Evolutionary conservation across 1,284 basidiomycete species (phyloP), one percentile per base, ranked within the genome.

Genomic region (Apiotrichum laibachii): DNA sequence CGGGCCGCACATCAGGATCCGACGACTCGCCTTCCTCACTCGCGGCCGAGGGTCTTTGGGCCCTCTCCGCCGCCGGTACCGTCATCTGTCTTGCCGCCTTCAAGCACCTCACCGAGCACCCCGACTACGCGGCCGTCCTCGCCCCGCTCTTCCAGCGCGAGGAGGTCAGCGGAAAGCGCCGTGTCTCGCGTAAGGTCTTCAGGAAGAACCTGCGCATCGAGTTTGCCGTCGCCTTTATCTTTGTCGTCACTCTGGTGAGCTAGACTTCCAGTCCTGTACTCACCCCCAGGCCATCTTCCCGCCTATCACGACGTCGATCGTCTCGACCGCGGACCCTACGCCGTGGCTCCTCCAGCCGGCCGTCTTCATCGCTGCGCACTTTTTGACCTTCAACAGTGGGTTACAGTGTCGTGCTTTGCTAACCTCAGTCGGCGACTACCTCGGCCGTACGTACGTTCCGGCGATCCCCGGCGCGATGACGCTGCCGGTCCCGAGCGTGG

Each of bases 181-280:
- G 26, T 16, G 54, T 64, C 39, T 69, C 67, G 7, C 62, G 55
- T 55, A 61, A 59, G 31, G 68, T 78, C 2, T 67, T 77, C 33
- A 85, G 83, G 70, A 80, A 82, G 56, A 94, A 94, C 69, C 68
- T 82, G 7, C 68, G 81, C 9, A 88, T 87, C 71, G 86, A 92
- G 72, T 67, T 89, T 52, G 86, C 90, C 12, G 85, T 88, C 5
- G 83, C 85, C 8, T 90, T 86, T 69, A 85, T 88, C 2, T 92
- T 91, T 68, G 74, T 85, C 21, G 83, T 90, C 42, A 93, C 92
- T 13, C 77, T 95, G 71, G 90, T 92, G 71, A 67, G 87, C 75
- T 9, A 21, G 2, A 43, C 40, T 22, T 31, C 18, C 21, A 13
- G 22, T 11, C 4, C n/a, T n/a, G 10, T 10, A 16, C 26, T 19